These are phyloP conservation scores for Erythrobasidium hasegawianum DNA, from an alignment of 1,284 basidiomycete species.

Conservation along the genomic window DNA sequence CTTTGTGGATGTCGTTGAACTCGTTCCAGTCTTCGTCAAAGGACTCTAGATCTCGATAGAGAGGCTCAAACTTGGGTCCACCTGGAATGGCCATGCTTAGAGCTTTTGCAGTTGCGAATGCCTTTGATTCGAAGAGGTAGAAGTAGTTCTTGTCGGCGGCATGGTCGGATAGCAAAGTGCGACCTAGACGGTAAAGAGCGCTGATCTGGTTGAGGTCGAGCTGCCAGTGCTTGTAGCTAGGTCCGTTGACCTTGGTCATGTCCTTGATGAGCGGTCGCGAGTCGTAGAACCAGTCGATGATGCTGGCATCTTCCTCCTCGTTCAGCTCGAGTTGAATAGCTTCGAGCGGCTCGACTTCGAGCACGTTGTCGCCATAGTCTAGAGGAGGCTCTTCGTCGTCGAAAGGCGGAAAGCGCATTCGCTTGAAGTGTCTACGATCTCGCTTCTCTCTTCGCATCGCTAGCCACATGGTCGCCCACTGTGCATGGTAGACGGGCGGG, in stretches of 20 bases:
- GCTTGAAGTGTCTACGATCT: conserved; percentile 97
- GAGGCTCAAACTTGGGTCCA: conserved; percentile 90
- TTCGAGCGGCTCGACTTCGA: conserved; percentile 97
- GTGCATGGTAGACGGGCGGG: conserved; percentile 96
- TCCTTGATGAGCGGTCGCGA: conserved; percentile 83
- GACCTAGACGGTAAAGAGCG: conserved; percentile 90
- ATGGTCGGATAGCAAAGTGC: conserved; percentile 87
- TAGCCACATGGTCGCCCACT: conserved; percentile 99
- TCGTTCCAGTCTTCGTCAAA: conserved; percentile 99
- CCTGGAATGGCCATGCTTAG: conserved; percentile 98
- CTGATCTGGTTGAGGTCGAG: conserved; percentile 91
- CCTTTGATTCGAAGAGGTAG: conserved; percentile 95
- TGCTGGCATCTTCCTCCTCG: conserved; percentile 86
- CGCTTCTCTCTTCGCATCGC: conserved; percentile 99
- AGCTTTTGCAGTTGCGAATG: conserved; percentile 93
- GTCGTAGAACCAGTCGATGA: conserved; percentile 99
- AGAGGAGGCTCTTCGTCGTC: conserved; percentile 98
- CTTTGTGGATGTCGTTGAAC: conserved; percentile 99
- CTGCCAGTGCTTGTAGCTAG: conserved; percentile 90
- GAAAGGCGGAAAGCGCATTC: conserved; percentile 99
- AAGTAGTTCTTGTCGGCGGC: conserved; percentile 68
- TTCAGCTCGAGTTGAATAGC: conserved; percentile 97
- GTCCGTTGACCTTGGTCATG: conserved; percentile 68
- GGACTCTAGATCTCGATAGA: conserved; percentile 81
- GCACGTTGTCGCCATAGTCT: conserved; percentile 96